Evolutionary conservation across 495 filamentous ascomycete species (phyloP), one percentile per base, ranked within the genome.

Genomic region (Penicillium macrosclerotiorum): DNA sequence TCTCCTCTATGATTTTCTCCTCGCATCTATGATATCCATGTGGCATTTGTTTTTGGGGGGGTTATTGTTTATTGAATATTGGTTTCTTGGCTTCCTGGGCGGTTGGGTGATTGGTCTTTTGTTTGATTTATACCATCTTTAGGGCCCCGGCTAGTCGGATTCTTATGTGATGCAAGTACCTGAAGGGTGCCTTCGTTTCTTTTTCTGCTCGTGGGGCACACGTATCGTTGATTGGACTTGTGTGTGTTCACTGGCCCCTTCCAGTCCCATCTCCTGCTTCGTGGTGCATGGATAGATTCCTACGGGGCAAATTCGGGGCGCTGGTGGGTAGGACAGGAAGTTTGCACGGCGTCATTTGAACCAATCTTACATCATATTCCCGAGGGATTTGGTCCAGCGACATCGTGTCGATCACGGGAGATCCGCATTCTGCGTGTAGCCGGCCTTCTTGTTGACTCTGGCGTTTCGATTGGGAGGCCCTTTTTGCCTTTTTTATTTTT

Each of bases 1-100:
- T 36, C 8, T 44, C 23, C 8, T 35, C 17, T 54, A 16, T 30
- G 20, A 22, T 26, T 30, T 19, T 29, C 14, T 20, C 37, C 14
- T 45, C 44, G 48, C 46, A 48, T 53, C 26, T 55, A 62, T 66
- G 60, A 66, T 66, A 66, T 64, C 60, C 60, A 61, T 54, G 37
- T 47, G 45, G 55, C 55, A 52, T 54, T 47, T 36, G 34, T 49
- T 52, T n/a, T n/a, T n/a, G n/a, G n/a, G n/a, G n/a, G n/a, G 46
- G 22, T 45, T 49, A 32, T 36, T 35, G 36, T 20, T 24, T 42
- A n/a, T 26, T 42, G 22, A 11, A 29, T 26, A 26, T 19, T 14
- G n/a, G 38, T 39, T 49, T 42, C n/a, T 20, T 44, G 22, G 37
- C 38, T 29, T 30, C 12, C 8, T 29, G 33, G 43, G n/a, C n/a